Evolutionary conservation across 768 basidiomycete genomes (phyloP).

Genomic region (Mycena haematopus): DNA sequence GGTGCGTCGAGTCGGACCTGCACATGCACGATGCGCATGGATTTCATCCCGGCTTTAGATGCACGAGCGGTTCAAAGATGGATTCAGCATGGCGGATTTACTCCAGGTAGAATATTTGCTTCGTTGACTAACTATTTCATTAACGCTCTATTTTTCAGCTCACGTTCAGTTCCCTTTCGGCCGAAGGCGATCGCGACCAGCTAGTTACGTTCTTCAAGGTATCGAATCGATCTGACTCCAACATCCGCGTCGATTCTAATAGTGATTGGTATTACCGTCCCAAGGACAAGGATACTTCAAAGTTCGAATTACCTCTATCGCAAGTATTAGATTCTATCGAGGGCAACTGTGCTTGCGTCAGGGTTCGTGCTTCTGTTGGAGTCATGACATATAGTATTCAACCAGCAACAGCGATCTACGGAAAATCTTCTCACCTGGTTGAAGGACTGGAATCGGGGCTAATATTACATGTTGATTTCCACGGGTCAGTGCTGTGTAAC

Average conservation of each 20-base stretch:
- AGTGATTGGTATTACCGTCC: background rate
- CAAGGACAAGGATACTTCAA: conserved; percentile 18
- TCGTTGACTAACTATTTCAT: conserved; percentile 8
- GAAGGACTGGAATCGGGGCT: conserved; percentile 10
- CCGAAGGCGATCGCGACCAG: conserved; percentile 16
- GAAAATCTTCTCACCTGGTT: conserved; percentile 15
- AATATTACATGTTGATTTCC: background rate
- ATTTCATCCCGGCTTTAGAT: conserved; percentile 25
- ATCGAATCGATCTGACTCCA: conserved; percentile 2
- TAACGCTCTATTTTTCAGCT: conserved; percentile 9
- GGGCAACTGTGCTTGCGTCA: conserved; percentile 14
- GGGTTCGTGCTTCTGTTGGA: conserved; percentile 13
- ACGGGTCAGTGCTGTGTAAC: background rate
- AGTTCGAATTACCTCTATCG: conserved; percentile 18
- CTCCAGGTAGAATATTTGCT: conserved; percentile 16
- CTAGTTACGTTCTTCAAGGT: conserved; percentile 24
- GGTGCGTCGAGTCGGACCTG: conserved; percentile 27
- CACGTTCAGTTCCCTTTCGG: conserved; percentile 15
- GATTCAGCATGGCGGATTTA: conserved; percentile 24
- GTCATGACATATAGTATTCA: background rate
- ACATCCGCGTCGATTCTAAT: conserved; percentile 2
- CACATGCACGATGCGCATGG: conserved; percentile 12
- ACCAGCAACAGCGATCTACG: conserved; percentile 5
- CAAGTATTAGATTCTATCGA: conserved; percentile 15
- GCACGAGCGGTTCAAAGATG: conserved; percentile 23